phyloP scores from a whole-genome alignment of 495 filamentous ascomycete genomes.

The Hypoxylon intermedium region DNA sequence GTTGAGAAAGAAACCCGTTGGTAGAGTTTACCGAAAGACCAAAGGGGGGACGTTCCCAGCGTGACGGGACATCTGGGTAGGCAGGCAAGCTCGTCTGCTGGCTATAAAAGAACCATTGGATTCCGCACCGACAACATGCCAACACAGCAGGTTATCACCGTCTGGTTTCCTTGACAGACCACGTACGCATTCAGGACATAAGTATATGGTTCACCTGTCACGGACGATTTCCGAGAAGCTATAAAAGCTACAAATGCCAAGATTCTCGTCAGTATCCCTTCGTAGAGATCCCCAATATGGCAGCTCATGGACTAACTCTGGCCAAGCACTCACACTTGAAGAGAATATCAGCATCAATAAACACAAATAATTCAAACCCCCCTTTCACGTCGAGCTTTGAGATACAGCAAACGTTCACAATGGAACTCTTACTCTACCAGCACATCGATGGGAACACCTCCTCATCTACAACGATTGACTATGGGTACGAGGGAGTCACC shows the following conservation, averaged over 20 bases:
- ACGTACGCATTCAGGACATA: slow-evolving; percentile 21
- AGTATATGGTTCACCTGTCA: slow-evolving; percentile 4
- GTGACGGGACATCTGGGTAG: slow-evolving; percentile 7
- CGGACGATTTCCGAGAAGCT: not conserved
- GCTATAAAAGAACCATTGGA: slow-evolving; percentile 27
- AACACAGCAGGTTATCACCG: slow-evolving; percentile 19
- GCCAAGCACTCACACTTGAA: slow-evolving; percentile 7
- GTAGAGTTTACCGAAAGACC: not conserved
- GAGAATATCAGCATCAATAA: slow-evolving; percentile 1
- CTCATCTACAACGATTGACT: not conserved
- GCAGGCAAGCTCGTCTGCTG: slow-evolving; percentile 3
- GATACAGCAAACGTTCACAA: too few species aligned
- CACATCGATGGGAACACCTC: too few species aligned
- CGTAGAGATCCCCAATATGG: slow-evolving; percentile 26
- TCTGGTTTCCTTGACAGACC: slow-evolving; percentile 1
- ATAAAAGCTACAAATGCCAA: slow-evolving; percentile 8
- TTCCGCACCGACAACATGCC: slow-evolving; percentile 5
- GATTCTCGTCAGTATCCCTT: slow-evolving; percentile 20
- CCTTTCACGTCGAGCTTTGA: too few species aligned
- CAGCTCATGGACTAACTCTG: slow-evolving; percentile 25
- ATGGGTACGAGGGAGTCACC: not conserved
- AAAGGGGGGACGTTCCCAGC: slow-evolving; percentile 11
- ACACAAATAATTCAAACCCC: not conserved
- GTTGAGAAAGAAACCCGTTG: slow-evolving; percentile 9
- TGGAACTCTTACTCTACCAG: too few species aligned